Percentiles rank a stretch among this genome's conserved stretches.
Conservation (phyloP, 805 yeast genomes). For the Barnettozyma wickerhamii region DNA sequence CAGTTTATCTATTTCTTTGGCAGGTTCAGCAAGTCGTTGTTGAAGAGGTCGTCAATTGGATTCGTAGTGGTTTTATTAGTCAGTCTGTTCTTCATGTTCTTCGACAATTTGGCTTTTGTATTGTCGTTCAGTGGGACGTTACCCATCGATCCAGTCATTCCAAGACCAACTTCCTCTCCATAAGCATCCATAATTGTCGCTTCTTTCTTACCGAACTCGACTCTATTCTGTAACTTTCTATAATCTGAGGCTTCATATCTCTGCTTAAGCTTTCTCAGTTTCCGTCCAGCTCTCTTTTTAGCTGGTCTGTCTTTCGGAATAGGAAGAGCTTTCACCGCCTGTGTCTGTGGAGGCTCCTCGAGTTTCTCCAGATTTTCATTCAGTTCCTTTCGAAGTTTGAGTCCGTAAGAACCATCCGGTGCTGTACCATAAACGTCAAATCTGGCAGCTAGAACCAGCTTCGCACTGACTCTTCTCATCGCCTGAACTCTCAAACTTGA, state of each 20-base stretch:
- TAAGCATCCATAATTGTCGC: constrained; percentile 54
- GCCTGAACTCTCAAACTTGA: constrained; percentile 61
- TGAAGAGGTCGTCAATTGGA: constrained; percentile 16
- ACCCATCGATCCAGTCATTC: constrained; percentile 44
- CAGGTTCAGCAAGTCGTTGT: constrained; percentile 18
- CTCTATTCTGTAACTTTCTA: constrained; percentile 76
- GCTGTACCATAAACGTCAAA: constrained; percentile 53
- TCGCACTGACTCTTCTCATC: constrained; percentile 74
- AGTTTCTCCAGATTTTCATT: constrained; percentile 61
- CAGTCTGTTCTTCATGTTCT: constrained; percentile 51
- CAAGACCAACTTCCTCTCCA: constrained; percentile 82
- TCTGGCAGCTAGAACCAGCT: constrained; percentile 77
- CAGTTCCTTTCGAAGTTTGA: constrained; percentile 56
- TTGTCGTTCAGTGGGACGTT: constrained; percentile 35
- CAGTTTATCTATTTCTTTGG: constrained; percentile 1
- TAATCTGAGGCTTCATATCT: constrained; percentile 77
- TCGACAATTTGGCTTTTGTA: constrained; percentile 56
- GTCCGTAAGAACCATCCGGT: constrained; percentile 51
- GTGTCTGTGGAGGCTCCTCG: constrained; percentile 69
- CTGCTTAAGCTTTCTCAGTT: constrained; percentile 76
- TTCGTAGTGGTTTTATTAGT: constrained; percentile 13
- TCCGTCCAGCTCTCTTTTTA: constrained; percentile 81
- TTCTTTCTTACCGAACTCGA: constrained; percentile 79
- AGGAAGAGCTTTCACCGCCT: constrained; percentile 60
- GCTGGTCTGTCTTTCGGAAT: constrained; percentile 66